phyloP scores from a whole-genome alignment of 192 early-diverging fungal species.

The Backusella westeae region DNA sequence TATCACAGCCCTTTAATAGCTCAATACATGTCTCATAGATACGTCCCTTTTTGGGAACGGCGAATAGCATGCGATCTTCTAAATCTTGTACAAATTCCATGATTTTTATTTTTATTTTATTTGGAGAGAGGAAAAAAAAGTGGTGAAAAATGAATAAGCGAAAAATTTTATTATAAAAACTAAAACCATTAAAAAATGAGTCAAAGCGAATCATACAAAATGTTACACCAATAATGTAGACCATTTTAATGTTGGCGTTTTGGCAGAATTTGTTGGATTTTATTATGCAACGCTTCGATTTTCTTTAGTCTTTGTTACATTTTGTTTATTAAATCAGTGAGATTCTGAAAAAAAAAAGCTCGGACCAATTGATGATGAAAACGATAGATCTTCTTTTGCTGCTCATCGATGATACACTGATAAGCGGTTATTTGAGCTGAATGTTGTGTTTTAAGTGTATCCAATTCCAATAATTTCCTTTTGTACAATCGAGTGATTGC shows the following conservation, averaged over 20 bases:
- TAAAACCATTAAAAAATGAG: background rate
- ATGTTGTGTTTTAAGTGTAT: background rate
- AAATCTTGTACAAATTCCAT: conserved; percentile 60
- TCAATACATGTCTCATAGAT: conserved; percentile 85
- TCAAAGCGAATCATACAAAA: background rate
- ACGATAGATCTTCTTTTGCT: background rate
- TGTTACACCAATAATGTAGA: background rate
- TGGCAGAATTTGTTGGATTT: background rate
- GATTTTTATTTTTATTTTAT: background rate
- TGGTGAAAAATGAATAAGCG: background rate
- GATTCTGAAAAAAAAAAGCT: background rate
- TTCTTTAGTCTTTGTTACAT: background rate
- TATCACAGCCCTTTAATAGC: conserved; percentile 84
- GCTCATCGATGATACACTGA: background rate
- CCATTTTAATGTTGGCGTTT: background rate
- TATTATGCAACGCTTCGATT: background rate
- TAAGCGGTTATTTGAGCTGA: background rate
- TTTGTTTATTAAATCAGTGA: background rate
- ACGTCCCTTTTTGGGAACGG: conserved; percentile 97
- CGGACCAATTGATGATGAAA: background rate
- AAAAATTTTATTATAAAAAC: background rate
- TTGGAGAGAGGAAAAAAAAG: background rate
- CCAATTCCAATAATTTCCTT: background rate
- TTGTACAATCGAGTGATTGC: background rate
- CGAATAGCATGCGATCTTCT: conserved; percentile 80